A percentile compares a stretch with the other conserved stretches of the same genome.
Conservation (phyloP, 176 grass and related monocot species). For the Chrysopogon serrulatus region DNA sequence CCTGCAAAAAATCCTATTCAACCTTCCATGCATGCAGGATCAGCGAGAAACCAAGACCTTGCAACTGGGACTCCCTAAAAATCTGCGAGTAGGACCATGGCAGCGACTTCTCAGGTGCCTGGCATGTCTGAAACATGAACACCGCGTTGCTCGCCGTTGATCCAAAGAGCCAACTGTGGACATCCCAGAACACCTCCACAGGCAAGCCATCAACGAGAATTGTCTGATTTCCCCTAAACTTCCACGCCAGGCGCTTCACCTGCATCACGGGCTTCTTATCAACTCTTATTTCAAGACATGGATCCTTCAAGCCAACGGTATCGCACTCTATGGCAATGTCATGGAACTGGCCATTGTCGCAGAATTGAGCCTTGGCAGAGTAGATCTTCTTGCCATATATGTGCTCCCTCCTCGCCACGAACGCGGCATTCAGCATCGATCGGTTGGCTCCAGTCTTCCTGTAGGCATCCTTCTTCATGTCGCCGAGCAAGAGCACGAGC, state of each 20-base stretch:
- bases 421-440: conserved; percentile 30
- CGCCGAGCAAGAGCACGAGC: conserved; percentile 60
- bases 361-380: conserved; percentile 62
- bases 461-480: conserved; percentile 64
- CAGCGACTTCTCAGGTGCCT: conserved; percentile 52
- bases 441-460: conserved; percentile 47
- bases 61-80: conserved; percentile 49
- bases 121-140: conserved; percentile 76
- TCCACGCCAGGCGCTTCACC: conserved; percentile 60
- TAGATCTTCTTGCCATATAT: conserved; percentile 67
- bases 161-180: conserved; percentile 71
- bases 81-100: conserved; percentile 49
- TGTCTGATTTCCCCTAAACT: conserved; percentile 69
- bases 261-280: conserved; percentile 72
- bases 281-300: conserved; percentile 60
- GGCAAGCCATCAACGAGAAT: conserved; percentile 71
- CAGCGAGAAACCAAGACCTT: conserved; percentile 53
- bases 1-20: conserved; percentile 47
- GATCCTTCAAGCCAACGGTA: conserved; percentile 39
- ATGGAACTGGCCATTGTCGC: conserved; percentile 56
- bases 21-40: conserved; percentile 67
- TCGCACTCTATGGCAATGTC: conserved; percentile 57
- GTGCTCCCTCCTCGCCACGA: conserved; percentile 60
- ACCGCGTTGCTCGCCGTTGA: conserved; percentile 37
- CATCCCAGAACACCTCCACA: conserved; percentile 73